These are phyloP conservation scores for Dendryphion nanum DNA, from an alignment of 2,329 filamentous ascomycete genomes.

Conservation along the genomic window DNA sequence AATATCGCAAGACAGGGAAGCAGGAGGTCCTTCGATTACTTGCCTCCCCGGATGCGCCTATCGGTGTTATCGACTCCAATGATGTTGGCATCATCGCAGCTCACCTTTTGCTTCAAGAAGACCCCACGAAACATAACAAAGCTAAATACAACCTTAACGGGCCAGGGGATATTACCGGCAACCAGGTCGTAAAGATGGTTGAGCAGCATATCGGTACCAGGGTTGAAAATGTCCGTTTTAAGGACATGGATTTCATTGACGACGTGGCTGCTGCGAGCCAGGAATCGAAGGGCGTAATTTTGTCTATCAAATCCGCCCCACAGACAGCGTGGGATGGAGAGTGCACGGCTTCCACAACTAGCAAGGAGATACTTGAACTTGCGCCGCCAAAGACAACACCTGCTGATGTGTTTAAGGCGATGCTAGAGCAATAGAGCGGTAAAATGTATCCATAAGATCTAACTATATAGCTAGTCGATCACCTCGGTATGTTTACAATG, in stretches of 20 bases:
- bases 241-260: constrained; percentile 10
- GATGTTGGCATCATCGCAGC: constrained; percentile 16
- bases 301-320: constrained; percentile 8
- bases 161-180: constrained; percentile 13
- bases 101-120: constrained; percentile 9
- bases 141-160: constrained; percentile 15
- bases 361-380: constrained; percentile 14
- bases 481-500: too few relatives aligned
- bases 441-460: too few relatives aligned
- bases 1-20: constrained; percentile 3
- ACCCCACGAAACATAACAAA: constrained; percentile 11
- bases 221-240: constrained; percentile 12
- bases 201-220: constrained; percentile 11
- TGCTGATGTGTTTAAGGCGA: constrained; percentile 4
- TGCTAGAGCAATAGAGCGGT: constrained; percentile 4
- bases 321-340: constrained; percentile 9
- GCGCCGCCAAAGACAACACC: constrained; percentile 8
- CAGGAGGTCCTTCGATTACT: constrained; percentile 8
- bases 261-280: constrained; percentile 7
- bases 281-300: constrained; percentile 11
- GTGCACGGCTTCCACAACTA: constrained; percentile 11
- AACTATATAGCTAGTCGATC: too few relatives aligned
- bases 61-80: constrained; percentile 13
- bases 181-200: constrained; percentile 11
- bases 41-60: not conserved